A percentile compares a stretch with the other conserved stretches of the same genome.
Conservation (phyloP, 208 protist species). For the Trypanosoma melophagium region DNA sequence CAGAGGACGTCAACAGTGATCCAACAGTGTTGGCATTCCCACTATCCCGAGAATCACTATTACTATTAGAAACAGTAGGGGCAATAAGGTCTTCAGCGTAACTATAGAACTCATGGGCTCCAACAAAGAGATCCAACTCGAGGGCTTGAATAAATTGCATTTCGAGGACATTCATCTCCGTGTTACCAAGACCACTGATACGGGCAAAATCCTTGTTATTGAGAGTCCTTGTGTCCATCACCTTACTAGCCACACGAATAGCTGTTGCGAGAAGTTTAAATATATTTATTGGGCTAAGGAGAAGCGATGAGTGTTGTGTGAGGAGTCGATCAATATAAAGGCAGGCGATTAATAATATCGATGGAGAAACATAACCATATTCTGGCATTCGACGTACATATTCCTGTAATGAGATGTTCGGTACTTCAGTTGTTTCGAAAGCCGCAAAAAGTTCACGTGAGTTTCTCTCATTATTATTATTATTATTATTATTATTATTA, state of each 20-base stretch:
- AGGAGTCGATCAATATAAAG: constrained; percentile 73
- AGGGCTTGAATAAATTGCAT: constrained; percentile 46
- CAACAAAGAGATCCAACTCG: constrained; percentile 66
- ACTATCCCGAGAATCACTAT: neutral
- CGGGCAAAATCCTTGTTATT: constrained; percentile 78
- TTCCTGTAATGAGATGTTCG: constrained; percentile 44
- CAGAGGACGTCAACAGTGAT: too few relatives aligned
- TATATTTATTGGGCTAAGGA: constrained; percentile 48
- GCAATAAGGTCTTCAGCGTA: constrained; percentile 43
- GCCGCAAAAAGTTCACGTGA: constrained; percentile 24
- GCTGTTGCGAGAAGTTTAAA: constrained; percentile 68
- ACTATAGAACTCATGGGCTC: constrained; percentile 44
- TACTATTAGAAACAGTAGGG: neutral
- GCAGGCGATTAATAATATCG: constrained; percentile 57
- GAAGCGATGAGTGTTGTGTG: constrained; percentile 27
- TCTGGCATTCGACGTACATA: constrained; percentile 67
- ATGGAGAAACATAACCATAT: constrained; percentile 72
- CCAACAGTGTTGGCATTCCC: neutral
- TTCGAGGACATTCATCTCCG: constrained; percentile 74
- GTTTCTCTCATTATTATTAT: constrained; percentile 1
- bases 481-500: neutral
- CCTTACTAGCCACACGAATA: constrained; percentile 61
- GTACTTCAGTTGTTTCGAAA: constrained; percentile 45
- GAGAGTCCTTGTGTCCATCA: constrained; percentile 73
- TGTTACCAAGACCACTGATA: constrained; percentile 55